Base-by-base conservation (phyloP, 2,329 filamentous ascomycete genomes). In the Sphaerulina vaccinii region DNA sequence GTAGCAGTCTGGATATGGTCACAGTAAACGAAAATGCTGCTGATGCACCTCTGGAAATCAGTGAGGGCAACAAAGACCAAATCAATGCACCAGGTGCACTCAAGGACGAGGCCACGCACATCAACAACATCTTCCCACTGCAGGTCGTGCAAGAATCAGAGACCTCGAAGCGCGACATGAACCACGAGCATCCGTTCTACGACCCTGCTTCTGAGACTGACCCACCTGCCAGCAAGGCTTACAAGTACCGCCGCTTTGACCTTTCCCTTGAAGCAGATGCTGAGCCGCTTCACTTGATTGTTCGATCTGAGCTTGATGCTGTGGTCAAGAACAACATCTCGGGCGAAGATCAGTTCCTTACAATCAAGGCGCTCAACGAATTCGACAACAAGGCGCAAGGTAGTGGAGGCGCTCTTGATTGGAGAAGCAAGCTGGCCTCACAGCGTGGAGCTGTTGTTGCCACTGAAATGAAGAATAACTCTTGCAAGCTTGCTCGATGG, bases 391-490 rank as follows among this genome's bases (percentile, higher is more conserved):
- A 96, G 79, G 93, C 93, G 19, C 91, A 95, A 71, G 93, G 93
- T 64, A 89, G 88, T 62, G 93, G 93, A 62, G 90, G 92, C 60
- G 93, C 93, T 49, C 81, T 99, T 46, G 93, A 99, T 81, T 99
- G 93, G 93, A 83, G 93, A 71, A 87, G 85, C 62, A 99, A 99
- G 82, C 83, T 99, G 55, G 87, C 88, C 59, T 90, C 86, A 65
- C 91, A 96, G 78, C 87, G 93, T 67, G 93, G 93, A 84, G 93
- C 93, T 51, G 92, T 99, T 37, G 88, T 99, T 21, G 93, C 93
- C 16, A 99, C 93, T 10, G 93, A 99, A 79, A 99, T 99, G 93
- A 99, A 99, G 88, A 99, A 99, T 84, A 99, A 99, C 83, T 90
- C 85, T 69, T 95, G 90, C 87, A 99, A 99, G 80, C 85, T 99